Evolutionary conservation across 805 yeast genomes (phyloP), one percentile per base, ranked within the genome.

Genomic region (Clavispora carvajalis): DNA sequence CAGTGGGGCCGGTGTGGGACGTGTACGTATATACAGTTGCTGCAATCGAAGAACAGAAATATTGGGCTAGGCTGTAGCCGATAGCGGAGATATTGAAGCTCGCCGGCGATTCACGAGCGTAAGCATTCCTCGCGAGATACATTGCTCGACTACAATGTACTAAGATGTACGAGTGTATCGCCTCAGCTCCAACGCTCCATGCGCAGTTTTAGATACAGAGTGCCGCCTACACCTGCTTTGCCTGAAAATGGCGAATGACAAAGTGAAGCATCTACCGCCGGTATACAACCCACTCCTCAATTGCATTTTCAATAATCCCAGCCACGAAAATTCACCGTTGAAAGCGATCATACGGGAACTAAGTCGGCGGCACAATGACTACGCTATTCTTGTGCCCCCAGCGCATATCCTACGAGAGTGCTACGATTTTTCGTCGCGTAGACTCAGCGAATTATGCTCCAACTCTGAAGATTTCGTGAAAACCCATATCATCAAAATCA

Each of bases 311-410:
- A 80, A 82, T 61, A 79, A 82, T 49, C 82, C 84, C 0, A 55
- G 57, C 34, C 52, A 57, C 25, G 43, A 44, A 19, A 62, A 66
- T 63, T 41, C 78, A 0, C 72, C 80, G 12, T 61, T 72, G 37
- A 73, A 69, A 42, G 68, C 67, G n/a, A 63, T 77, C 7, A 67
- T 79, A 26, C 54, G 60, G 4, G 69, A 59, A 37, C 52, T 82
- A 18, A 51, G 67, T 2, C 57, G 53, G 33, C 60, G 58, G 45
- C 77, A 82, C 28, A 69, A 67, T 15, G 74, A 73, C n/a, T 79
- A 71, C 54, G 68, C 79, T 2, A 55, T 85, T 11, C 55, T 85
- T n/a, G 79, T 82, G 1, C 95, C 95, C 0, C 76, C 79, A 5
- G 62, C 82, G 1, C 54, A 60, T 21, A 59, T 73, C 2, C 62